These are phyloP conservation scores for Withania somnifera DNA, from an alignment of 305 asterid genomes.

Conservation along the genomic window DNA sequence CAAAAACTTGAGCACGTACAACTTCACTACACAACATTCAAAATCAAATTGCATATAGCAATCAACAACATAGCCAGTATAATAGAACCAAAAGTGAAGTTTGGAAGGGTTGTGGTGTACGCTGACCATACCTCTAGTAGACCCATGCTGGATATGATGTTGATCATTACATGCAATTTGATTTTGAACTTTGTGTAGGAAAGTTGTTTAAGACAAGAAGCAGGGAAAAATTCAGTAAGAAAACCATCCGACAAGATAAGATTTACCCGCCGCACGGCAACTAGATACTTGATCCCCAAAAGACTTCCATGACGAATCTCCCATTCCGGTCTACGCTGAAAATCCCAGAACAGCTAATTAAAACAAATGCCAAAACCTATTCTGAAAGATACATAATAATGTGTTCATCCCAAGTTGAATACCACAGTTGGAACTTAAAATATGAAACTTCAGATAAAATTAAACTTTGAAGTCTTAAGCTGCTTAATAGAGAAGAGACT, in stretches of 20 bases:
- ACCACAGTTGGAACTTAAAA: neutral
- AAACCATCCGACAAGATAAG: constrained; percentile 3
- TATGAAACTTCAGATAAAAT: neutral
- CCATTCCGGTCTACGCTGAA: constrained; percentile 99
- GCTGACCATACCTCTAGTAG: no score
- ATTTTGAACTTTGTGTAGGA: no score
- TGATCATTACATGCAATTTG: no score
- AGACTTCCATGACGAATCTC: constrained; percentile 99
- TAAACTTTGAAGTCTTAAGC: neutral
- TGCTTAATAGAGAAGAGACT: neutral
- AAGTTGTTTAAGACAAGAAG: neutral
- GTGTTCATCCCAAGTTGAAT: no score
- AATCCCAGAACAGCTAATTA: constrained; percentile 43
- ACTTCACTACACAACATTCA: neutral
- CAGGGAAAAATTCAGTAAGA: neutral
- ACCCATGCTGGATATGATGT: no score
- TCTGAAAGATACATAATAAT: neutral
- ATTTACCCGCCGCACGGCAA: constrained; percentile 90
- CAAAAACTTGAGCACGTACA: neutral
- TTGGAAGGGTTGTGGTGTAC: no score
- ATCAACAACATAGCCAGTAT: no score
- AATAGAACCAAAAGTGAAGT: no score
- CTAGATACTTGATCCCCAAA: constrained; percentile 87
- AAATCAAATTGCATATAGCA: neutral
- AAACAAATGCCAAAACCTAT: constrained; percentile 18